phyloP scores from a whole-genome alignment of 2,329 filamentous ascomycete genomes.

The Aspergillus cejpii region DNA sequence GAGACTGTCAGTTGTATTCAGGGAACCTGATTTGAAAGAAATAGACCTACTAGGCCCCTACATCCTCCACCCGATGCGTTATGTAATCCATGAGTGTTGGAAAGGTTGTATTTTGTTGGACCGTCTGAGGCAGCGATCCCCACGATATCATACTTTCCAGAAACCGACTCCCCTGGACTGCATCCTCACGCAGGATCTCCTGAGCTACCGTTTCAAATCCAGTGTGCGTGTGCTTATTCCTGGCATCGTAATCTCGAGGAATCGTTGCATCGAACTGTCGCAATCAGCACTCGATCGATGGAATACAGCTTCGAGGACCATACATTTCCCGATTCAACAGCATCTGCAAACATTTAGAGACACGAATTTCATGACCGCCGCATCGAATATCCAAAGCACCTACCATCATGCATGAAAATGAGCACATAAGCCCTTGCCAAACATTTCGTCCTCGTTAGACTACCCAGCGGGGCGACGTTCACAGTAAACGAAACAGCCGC shows the following conservation, averaged over 20 bases:
- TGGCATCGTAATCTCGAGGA: not conserved
- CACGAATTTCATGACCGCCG: not conserved
- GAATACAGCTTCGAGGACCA: not conserved
- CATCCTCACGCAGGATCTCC: slow-evolving; percentile 6
- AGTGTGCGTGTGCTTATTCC: not conserved
- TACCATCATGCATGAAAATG: slow-evolving; percentile 14
- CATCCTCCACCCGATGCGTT: slow-evolving; percentile 3
- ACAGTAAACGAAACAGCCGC: slow-evolving; percentile 7
- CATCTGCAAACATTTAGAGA: slow-evolving; percentile 2
- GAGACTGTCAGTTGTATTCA: not conserved
- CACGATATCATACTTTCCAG: slow-evolving; percentile 8
- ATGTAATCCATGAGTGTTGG: slow-evolving; percentile 8
- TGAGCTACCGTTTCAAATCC: slow-evolving; percentile 2
- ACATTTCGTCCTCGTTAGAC: slow-evolving; percentile 1
- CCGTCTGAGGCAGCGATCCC: not conserved
- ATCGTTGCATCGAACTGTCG: not conserved
- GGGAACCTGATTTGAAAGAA: not conserved
- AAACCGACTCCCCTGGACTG: slow-evolving; percentile 3
- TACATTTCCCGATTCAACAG: slow-evolving; percentile 7
- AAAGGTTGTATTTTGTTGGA: not conserved
- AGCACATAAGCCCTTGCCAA: slow-evolving; percentile 9
- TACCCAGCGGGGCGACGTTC: slow-evolving; percentile 5
- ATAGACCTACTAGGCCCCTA: slow-evolving; percentile 7
- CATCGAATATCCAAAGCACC: not conserved
- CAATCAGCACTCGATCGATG: not conserved